Evolutionary conservation across 2,329 filamentous ascomycete species (phyloP).

Genomic region (Pseudocercospora eumusae): DNA sequence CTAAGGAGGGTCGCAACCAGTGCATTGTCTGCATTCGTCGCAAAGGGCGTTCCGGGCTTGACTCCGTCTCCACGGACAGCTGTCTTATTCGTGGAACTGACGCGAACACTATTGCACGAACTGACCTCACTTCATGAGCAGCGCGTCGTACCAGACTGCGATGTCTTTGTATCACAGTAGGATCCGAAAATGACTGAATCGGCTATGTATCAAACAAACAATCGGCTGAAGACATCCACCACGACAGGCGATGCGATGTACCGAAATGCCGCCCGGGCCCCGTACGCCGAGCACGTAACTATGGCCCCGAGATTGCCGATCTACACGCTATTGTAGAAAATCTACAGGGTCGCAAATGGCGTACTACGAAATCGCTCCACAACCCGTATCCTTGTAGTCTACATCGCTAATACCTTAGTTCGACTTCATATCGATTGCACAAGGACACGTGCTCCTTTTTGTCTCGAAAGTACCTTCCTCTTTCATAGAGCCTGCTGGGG

Average conservation of each 20-base stretch:
- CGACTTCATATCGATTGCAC: background rate
- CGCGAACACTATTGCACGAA: background rate
- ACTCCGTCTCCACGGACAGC: background rate
- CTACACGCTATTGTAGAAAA: constrained; percentile 1
- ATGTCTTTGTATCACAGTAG: no score
- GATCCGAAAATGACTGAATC: no score
- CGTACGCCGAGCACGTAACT: background rate
- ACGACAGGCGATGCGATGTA: no score
- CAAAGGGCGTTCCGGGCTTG: constrained; percentile 4
- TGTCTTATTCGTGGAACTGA: constrained; percentile 8
- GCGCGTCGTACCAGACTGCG: background rate
- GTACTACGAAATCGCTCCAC: constrained; percentile 5
- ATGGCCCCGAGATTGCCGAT: constrained; percentile 21
- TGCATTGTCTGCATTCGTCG: constrained; percentile 5
- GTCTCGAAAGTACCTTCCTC: no score
- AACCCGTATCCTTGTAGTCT: background rate
- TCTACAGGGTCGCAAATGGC: background rate
- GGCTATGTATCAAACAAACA: no score
- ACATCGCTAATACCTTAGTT: background rate
- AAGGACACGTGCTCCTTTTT: background rate
- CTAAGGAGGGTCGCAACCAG: constrained; percentile 1
- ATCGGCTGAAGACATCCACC: no score
- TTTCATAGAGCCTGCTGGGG: background rate
- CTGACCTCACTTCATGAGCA: background rate
- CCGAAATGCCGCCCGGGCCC: no score